These are phyloP conservation scores for Tremella mesenterica DNA, from an alignment of 768 basidiomycete genomes.

Conservation along the genomic window DNA sequence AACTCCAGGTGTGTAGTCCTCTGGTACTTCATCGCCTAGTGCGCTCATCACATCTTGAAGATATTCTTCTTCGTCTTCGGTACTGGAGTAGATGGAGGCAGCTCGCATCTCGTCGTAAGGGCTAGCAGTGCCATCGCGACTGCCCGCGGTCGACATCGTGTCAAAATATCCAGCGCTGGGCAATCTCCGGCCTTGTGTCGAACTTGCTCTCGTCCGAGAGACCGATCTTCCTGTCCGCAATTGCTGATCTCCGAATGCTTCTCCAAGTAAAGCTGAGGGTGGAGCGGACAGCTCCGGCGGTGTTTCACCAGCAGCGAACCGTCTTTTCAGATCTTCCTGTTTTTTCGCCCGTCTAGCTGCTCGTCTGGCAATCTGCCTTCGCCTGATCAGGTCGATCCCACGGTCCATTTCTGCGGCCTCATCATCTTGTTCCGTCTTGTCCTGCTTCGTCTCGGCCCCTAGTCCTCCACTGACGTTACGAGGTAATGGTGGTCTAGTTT, in stretches of 20 bases:
- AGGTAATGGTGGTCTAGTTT: conserved; percentile 21
- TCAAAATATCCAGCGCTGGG: conserved; percentile 24
- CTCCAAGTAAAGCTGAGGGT: conserved; percentile 8
- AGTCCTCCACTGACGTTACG: conserved; percentile 1
- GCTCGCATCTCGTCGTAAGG: conserved; percentile 26
- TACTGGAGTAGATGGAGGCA: conserved; percentile 25
- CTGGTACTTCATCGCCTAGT: conserved; percentile 32
- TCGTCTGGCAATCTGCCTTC: conserved; percentile 43
- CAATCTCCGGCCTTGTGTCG: conserved; percentile 17
- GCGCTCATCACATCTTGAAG: conserved; percentile 16
- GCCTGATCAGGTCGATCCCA: conserved; percentile 46
- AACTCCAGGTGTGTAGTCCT: conserved; percentile 24
- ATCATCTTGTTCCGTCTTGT: conserved; percentile 29
- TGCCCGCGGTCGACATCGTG: conserved; percentile 15
- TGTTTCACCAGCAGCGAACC: conserved; percentile 10
- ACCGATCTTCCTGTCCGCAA: conserved; percentile 20
- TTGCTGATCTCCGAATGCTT: conserved; percentile 17
- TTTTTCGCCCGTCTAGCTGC: conserved; percentile 29
- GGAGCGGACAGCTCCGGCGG: conserved; percentile 14
- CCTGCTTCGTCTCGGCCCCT: neutral
- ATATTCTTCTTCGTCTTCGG: conserved; percentile 38
- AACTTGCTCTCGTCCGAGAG: conserved; percentile 16
- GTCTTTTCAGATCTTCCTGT: conserved; percentile 22
- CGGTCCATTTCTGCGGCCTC: conserved; percentile 43
- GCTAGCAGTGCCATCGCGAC: conserved; percentile 25